A percentile compares a stretch with the other conserved stretches of the same genome.
Evolutionary conservation across 495 filamentous ascomycete species (phyloP).

Genomic region (Haplographium delicatum): DNA sequence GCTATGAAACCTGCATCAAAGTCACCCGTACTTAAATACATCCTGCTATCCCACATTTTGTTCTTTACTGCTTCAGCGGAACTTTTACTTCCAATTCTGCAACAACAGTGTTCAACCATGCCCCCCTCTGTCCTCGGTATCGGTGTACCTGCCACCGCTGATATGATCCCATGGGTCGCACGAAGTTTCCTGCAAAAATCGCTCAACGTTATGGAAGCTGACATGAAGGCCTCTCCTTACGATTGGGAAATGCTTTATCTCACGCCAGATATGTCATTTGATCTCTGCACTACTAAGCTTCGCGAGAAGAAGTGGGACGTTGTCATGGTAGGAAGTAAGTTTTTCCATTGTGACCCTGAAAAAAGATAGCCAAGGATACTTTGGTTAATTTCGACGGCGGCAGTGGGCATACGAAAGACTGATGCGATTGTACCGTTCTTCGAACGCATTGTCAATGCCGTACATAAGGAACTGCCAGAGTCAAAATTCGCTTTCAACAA

Average conservation of each 20-base stretch:
- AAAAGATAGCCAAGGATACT: neutral
- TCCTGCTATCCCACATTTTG: neutral
- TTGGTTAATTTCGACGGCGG: neutral
- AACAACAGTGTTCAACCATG: neutral
- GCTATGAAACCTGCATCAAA: neutral
- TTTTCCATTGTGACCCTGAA: neutral
- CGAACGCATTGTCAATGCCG: constrained; percentile 16
- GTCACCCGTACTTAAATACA: neutral
- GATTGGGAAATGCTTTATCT: constrained; percentile 16
- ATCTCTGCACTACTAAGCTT: constrained; percentile 9
- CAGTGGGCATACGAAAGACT: constrained; percentile 11
- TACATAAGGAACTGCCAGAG: constrained; percentile 11
- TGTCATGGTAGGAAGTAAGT: constrained; percentile 18
- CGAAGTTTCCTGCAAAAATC: constrained; percentile 9
- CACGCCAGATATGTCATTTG: constrained; percentile 13
- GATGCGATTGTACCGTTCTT: constrained; percentile 11
- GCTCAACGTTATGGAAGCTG: constrained; percentile 10
- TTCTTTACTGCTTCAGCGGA: neutral
- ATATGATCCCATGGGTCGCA: neutral
- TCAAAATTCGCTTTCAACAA: constrained; percentile 15
- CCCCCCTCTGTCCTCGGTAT: neutral
- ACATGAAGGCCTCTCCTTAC: constrained; percentile 14
- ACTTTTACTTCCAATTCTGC: neutral
- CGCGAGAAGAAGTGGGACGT: constrained; percentile 18
- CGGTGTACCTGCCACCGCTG: neutral